Conservation (phyloP, 192 early-diverging fungal genomes). For the Chytriomyces sp. region DNA sequence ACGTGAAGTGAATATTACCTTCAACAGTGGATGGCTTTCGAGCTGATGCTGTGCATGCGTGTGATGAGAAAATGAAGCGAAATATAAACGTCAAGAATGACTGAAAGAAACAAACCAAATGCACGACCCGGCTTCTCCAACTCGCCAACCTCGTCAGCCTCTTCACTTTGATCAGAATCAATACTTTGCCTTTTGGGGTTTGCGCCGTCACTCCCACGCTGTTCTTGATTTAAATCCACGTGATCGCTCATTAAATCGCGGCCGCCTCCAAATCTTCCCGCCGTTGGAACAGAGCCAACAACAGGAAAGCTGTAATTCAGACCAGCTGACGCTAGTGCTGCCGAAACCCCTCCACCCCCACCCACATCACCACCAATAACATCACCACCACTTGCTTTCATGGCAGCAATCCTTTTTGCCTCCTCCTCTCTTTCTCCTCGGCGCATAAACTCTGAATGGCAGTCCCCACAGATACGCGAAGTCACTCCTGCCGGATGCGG, state of each 20-base stretch:
- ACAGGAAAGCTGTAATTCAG: neutral
- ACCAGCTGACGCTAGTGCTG: neutral
- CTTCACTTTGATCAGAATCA: neutral
- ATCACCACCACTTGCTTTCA: neutral
- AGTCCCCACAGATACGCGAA: slow-evolving; percentile 7
- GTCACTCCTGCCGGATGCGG: slow-evolving; percentile 12
- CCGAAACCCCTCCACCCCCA: neutral
- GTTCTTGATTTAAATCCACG: neutral
- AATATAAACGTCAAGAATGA: neutral
- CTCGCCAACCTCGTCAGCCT: neutral
- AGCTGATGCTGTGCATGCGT: neutral
- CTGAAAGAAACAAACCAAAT: neutral
- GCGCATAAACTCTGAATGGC: slow-evolving; percentile 1
- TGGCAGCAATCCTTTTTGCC: neutral
- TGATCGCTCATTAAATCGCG: neutral
- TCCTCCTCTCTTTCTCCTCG: neutral
- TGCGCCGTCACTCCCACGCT: neutral
- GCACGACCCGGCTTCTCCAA: neutral
- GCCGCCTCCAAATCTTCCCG: neutral
- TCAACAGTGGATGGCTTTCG: slow-evolving; percentile 5
- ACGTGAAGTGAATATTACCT: neutral
- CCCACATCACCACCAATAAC: neutral
- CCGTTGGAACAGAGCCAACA: neutral
- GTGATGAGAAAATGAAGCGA: neutral
- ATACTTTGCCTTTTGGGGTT: neutral